A percentile compares a stretch with the other conserved stretches of the same genome.
Conservation (phyloP, 2,329 filamentous ascomycete genomes). For the Cladosporium sp. region DNA sequence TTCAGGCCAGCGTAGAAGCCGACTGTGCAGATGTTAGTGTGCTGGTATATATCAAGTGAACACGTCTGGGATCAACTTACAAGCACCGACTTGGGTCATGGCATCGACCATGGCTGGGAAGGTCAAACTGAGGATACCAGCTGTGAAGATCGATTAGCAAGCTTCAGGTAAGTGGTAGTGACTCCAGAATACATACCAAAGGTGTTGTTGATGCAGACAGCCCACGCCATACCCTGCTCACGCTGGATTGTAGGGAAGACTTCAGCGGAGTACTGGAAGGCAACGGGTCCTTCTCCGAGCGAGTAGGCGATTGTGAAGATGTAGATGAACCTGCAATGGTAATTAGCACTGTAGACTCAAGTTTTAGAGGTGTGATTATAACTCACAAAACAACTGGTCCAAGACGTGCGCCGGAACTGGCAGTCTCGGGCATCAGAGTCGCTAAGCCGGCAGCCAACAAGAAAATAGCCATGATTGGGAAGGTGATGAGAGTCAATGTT, state of each 20-base stretch:
- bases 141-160: slow-evolving; percentile 37
- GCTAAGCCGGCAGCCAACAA: slow-evolving; percentile 51
- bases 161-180: not conserved
- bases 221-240: slow-evolving; percentile 50
- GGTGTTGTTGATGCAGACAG: slow-evolving; percentile 59
- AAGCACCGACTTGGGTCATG: slow-evolving; percentile 54
- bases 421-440: slow-evolving; percentile 35
- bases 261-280: slow-evolving; percentile 47
- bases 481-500: slow-evolving; percentile 42
- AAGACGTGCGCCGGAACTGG: slow-evolving; percentile 36
- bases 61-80: slow-evolving; percentile 38
- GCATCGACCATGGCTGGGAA: slow-evolving; percentile 51
- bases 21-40: slow-evolving; percentile 47
- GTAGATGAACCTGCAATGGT: slow-evolving; percentile 40
- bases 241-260: slow-evolving; percentile 49
- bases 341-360: not conserved
- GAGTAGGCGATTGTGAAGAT: slow-evolving; percentile 56
- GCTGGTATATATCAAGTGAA: not conserved
- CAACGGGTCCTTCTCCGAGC: slow-evolving; percentile 44
- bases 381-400: slow-evolving; percentile 39
- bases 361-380: not conserved
- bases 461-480: slow-evolving; percentile 51
- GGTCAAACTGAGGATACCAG: slow-evolving; percentile 39
- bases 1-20: slow-evolving; percentile 60
- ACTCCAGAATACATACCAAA: slow-evolving; percentile 34